Percentiles rank a stretch among this genome's conserved stretches.
These are phyloP conservation scores for Didymella segeticola DNA, from an alignment of 2,329 filamentous ascomycete species.

Conservation along the genomic window DNA sequence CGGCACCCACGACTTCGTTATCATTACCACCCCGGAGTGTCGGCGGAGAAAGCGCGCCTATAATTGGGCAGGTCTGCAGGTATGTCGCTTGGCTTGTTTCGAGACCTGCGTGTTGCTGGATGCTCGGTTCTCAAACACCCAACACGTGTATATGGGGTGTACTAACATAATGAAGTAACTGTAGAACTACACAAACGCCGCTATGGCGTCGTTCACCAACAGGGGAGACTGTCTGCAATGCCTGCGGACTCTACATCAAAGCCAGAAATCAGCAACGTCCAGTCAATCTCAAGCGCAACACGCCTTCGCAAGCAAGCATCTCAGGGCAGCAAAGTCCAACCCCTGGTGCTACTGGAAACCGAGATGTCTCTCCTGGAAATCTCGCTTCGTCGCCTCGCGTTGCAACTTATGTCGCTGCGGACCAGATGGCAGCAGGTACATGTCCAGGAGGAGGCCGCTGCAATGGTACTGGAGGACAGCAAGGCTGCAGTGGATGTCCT, in stretches of 20 bases:
- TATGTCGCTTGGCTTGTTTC: slow-evolving; percentile 48
- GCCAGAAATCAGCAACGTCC: slow-evolving; percentile 90
- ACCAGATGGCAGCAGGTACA: slow-evolving; percentile 79
- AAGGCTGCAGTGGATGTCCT: slow-evolving; percentile 93
- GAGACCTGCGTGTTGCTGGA: background rate
- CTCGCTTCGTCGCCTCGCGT: slow-evolving; percentile 50
- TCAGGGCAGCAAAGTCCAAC: slow-evolving; percentile 51
- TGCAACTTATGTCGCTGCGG: slow-evolving; percentile 78
- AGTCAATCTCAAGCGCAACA: slow-evolving; percentile 84
- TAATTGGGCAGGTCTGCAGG: slow-evolving; percentile 75
- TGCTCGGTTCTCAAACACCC: background rate
- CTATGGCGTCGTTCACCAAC: slow-evolving; percentile 93
- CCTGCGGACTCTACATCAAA: slow-evolving; percentile 93
- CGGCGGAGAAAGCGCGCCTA: slow-evolving; percentile 41
- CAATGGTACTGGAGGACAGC: slow-evolving; percentile 94
- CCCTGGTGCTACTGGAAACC: slow-evolving; percentile 45
- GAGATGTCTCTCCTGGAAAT: slow-evolving; percentile 50
- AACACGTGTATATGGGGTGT: slow-evolving; percentile 9
- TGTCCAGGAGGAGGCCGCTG: slow-evolving; percentile 94
- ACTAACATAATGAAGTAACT: slow-evolving; percentile 71
- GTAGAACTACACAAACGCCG: slow-evolving; percentile 89
- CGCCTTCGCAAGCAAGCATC: slow-evolving; percentile 47
- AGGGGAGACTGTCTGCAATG: slow-evolving; percentile 96
- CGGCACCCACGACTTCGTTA: slow-evolving; percentile 30
- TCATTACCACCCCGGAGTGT: slow-evolving; percentile 24